Evolutionary conservation across 1,284 basidiomycete genomes (phyloP), one percentile per base, ranked within the genome.

Genomic region (Ganoderma lucidum): DNA sequence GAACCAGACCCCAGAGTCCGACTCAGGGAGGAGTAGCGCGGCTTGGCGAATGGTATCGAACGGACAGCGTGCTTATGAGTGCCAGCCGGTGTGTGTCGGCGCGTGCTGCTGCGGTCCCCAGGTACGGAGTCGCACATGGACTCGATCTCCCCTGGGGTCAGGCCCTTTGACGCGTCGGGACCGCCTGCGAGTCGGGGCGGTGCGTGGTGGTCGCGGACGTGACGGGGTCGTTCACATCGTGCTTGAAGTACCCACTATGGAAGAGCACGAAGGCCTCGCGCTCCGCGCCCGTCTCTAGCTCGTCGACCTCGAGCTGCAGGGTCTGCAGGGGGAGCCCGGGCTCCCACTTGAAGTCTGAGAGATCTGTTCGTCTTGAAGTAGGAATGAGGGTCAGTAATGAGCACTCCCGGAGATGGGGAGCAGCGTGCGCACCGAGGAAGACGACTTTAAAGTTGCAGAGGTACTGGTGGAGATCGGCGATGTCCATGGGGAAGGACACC

Each of bases 381-480:
- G 23, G 23, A 8, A 30, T 28, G 51, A 30, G n/a, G 48, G 14
- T 53, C 28, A 53, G 48, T 8, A 35, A 28, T 53, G 8, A 53
- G 44, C 15, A 41, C 15, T n/a, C 17, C 17, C 23, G 23, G 23
- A n/a, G 44, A 6, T 12, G 17, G 44, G 15, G 12, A n/a, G 44
- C 2, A 23, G n/a, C 6, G 30, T 19, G 28, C 39, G n/a, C 12
- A 61, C 78, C 76, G 39, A 74, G 73, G 15, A 75, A 61, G 45
- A 78, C 71, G 62, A 75, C 69, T 10, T 71, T 23, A 23, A 23
- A 23, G 23, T 23, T 72, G 2, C 75, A 69, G 45, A 80, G 69
- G 41, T 75, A 76, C 17, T 63, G 64, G 23, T 76, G 61, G 2
- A 69, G 19, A 0, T 60, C 42, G 10, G 67, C 58, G 6, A 62